Conservation (phyloP, 805 yeast genomes). For the Metschnikowia kunwiensis region DNA sequence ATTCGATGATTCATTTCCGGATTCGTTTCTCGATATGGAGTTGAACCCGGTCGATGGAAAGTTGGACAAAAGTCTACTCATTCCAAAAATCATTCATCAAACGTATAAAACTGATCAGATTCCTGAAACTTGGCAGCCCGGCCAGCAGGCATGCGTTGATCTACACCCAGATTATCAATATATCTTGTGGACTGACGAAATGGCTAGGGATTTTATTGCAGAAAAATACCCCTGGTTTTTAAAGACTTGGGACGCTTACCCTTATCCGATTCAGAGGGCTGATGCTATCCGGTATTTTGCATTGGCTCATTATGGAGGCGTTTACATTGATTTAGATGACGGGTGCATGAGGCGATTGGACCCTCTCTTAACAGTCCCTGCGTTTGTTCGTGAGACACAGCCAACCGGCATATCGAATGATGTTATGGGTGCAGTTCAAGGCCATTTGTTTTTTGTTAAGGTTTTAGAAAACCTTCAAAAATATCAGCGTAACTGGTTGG, state of each 20-base stretch:
- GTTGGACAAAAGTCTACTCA: constrained; percentile 49
- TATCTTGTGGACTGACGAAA: constrained; percentile 86
- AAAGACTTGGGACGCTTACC: constrained; percentile 70
- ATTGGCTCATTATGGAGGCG: constrained; percentile 79
- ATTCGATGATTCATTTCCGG: constrained; percentile 67
- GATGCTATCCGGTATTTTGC: constrained; percentile 89
- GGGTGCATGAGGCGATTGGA: constrained; percentile 79
- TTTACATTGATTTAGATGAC: constrained; percentile 87
- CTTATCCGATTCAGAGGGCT: constrained; percentile 82
- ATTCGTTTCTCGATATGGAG: constrained; percentile 62
- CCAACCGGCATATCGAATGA: constrained; percentile 94
- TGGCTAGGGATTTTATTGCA: constrained; percentile 72
- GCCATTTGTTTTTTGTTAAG: constrained; percentile 79
- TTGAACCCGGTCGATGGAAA: constrained; percentile 51
- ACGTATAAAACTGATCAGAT: constrained; percentile 78
- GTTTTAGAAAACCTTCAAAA: constrained; percentile 60
- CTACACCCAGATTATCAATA: constrained; percentile 86
- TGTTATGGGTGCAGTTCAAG: constrained; percentile 85
- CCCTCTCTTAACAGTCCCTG: constrained; percentile 76
- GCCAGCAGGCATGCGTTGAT: constrained; percentile 73
- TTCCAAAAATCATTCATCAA: constrained; percentile 91
- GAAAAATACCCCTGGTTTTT: constrained; percentile 87
- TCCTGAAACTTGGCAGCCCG: constrained; percentile 78
- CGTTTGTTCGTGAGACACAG: constrained; percentile 79
- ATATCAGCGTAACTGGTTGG: constrained; percentile 67